Evolutionary conservation across 306 rosid species (phyloP), one percentile per base, ranked within the genome.

Genomic region (Clitoria ternatea): DNA sequence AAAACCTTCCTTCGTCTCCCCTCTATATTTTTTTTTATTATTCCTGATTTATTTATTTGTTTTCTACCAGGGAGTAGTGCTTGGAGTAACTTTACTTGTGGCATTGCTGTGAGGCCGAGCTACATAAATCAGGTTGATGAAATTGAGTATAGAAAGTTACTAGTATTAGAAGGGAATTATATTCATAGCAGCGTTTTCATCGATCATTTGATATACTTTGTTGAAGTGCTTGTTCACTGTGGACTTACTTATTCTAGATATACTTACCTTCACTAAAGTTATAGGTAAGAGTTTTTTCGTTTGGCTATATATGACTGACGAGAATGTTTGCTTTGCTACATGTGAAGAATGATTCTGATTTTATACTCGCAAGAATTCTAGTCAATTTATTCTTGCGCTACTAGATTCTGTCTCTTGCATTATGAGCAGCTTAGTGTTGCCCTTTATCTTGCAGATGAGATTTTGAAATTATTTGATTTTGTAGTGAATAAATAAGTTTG

Each of bases 21-120:
- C 10, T 12, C 26, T n/a, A n/a, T n/a, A n/a, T 20, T 12, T 69
- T 18, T 2, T 24, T 30, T 57, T 30, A 35, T 13, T 11, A 61
- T 36, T 37, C 17, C 42, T 68, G 37, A 67, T 60, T 14, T 24
- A 13, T 56, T 53, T 3, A 36, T 44, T 50, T 63, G 15, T 60
- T 57, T 36, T 60, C 33, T 52, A 39, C 19, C 35, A 79, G 82
- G 82, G 78, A 79, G 49, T 72, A 72, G 57, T 45, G 63, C 20
- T 19, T 74, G 23, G 60, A 48, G 7, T 19, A 42, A 13, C 62
- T 52, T 65, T 24, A 27, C 62, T 9, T 30, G 65, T 35, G 23
- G n/a, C 55, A 30, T 44, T 74, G 68, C 79, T 64, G 79, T 77
- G 78, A 79, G 62, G 65, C 52, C 77, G 40, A 66, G 75, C 69